A percentile compares a stretch with the other conserved stretches of the same genome.
Evolutionary conservation across 371 early-diverging fungal genomes (phyloP).

Genomic region (Encephalitozoon cuniculi): DNA sequence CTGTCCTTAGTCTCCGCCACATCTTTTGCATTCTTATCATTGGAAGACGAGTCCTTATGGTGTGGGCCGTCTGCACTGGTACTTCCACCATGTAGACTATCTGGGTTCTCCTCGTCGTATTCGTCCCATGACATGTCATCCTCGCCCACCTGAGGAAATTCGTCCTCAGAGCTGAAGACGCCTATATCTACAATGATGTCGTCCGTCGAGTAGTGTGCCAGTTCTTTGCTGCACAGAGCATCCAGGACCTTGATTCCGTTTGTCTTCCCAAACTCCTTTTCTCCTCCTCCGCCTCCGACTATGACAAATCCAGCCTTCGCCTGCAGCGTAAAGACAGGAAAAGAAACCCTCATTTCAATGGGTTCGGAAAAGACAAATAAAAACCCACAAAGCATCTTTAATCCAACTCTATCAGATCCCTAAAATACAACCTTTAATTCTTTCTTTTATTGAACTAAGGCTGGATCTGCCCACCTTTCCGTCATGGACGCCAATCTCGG

Average conservation of each 20-base stretch:
- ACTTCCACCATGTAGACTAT: not conserved
- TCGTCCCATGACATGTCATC: slow-evolving; percentile 11
- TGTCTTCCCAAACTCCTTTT: slow-evolving; percentile 43
- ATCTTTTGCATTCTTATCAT: not conserved
- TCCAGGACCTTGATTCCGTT: slow-evolving; percentile 48
- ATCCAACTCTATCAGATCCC: not conserved
- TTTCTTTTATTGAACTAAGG: not conserved
- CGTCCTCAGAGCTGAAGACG: not conserved
- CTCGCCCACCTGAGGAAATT: not conserved
- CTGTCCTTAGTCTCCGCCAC: not conserved
- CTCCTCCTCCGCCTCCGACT: slow-evolving; percentile 55
- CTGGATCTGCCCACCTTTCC: not conserved
- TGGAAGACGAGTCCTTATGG: not conserved
- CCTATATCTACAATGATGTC: slow-evolving; percentile 33
- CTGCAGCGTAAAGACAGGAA: slow-evolving; percentile 49
- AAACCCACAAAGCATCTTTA: not conserved
- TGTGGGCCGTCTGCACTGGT: not conserved
- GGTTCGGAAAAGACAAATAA: not conserved
- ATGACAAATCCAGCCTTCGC: slow-evolving; percentile 12
- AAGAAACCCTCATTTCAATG: slow-evolving; percentile 12
- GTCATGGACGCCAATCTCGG: not conserved
- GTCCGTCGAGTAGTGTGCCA: slow-evolving; percentile 24
- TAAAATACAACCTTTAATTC: not conserved
- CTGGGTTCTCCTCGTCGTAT: not conserved
- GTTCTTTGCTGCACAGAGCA: not conserved